Percentiles rank a stretch among this genome's conserved stretches.
These are phyloP conservation scores for Penicillium palitans DNA, from an alignment of 2,329 filamentous ascomycete genomes.

Conservation along the genomic window DNA sequence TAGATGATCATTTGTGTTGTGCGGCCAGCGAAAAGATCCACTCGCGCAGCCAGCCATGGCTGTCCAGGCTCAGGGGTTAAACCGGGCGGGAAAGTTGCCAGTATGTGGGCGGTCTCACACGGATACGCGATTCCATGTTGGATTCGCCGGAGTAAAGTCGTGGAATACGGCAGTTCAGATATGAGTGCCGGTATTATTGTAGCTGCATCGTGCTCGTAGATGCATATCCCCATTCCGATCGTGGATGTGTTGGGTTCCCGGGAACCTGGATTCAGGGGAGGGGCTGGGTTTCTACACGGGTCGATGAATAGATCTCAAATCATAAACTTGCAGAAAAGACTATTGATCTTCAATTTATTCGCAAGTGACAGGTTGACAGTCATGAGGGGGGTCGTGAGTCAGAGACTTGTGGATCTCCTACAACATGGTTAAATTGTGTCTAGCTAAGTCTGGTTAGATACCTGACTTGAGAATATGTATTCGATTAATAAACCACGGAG, in stretches of 20 bases:
- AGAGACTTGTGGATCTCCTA: background rate
- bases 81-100: slow-evolving; percentile 35
- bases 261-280: slow-evolving; percentile 3
- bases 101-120: slow-evolving; percentile 34
- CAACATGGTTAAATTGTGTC: background rate
- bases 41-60: slow-evolving; percentile 44
- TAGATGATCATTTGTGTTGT: slow-evolving; percentile 47
- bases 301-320: background rate
- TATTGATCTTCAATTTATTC: background rate
- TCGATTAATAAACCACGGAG: background rate
- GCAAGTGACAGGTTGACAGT: background rate
- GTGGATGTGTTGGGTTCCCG: background rate
- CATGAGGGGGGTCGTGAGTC: background rate
- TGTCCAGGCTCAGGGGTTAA: slow-evolving; percentile 11
- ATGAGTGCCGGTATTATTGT: slow-evolving; percentile 32
- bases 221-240: slow-evolving; percentile 4
- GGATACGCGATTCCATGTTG: slow-evolving; percentile 39
- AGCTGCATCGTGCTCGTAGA: slow-evolving; percentile 23
- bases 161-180: slow-evolving; percentile 40
- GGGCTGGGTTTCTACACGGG: background rate
- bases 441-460: background rate
- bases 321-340: background rate
- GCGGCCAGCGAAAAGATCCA: slow-evolving; percentile 41
- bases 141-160: slow-evolving; percentile 41
- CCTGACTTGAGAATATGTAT: background rate